These are phyloP conservation scores for Wickerhamia fluorescens DNA, from an alignment of 805 yeast genomes.

Conservation along the genomic window DNA sequence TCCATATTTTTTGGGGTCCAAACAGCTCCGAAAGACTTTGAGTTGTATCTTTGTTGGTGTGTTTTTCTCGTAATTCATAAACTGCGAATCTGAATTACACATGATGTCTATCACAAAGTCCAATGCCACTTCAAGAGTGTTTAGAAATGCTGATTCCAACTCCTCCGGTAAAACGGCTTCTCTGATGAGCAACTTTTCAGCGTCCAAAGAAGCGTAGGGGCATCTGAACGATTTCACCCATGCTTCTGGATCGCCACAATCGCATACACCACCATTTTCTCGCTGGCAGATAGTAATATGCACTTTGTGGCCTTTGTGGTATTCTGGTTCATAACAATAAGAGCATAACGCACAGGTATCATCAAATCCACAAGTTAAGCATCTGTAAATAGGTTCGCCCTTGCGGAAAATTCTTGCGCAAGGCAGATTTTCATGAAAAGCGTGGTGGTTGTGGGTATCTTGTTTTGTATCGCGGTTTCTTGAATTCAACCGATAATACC, in stretches of 20 bases:
- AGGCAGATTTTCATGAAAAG: conserved; percentile 55
- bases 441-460: conserved; percentile 21
- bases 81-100: conserved; percentile 41
- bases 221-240: conserved; percentile 57
- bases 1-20: conserved; percentile 39
- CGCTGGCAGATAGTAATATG: conserved; percentile 56
- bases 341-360: conserved; percentile 82
- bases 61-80: conserved; percentile 3
- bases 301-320: conserved; percentile 69
- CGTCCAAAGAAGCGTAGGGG: conserved; percentile 9
- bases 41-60: conserved; percentile 16
- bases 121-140: conserved; percentile 40
- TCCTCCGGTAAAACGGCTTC: conserved; percentile 34
- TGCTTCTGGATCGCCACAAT: conserved; percentile 86
- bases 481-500: conserved; percentile 17
- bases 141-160: conserved; percentile 27
- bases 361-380: conserved; percentile 69
- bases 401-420: conserved; percentile 66
- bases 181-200: conserved; percentile 8
- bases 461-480: conserved; percentile 12
- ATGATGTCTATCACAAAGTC: conserved; percentile 61
- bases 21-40: conserved; percentile 23
- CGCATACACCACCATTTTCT: conserved; percentile 77
- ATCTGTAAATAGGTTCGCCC: conserved; percentile 79
- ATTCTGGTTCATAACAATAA: conserved; percentile 60